A percentile compares a stretch with the other conserved stretches of the same genome.
These are phyloP conservation scores for Butyriboletus appendiculatus DNA, from an alignment of 1,284 basidiomycete species.

Conservation along the genomic window DNA sequence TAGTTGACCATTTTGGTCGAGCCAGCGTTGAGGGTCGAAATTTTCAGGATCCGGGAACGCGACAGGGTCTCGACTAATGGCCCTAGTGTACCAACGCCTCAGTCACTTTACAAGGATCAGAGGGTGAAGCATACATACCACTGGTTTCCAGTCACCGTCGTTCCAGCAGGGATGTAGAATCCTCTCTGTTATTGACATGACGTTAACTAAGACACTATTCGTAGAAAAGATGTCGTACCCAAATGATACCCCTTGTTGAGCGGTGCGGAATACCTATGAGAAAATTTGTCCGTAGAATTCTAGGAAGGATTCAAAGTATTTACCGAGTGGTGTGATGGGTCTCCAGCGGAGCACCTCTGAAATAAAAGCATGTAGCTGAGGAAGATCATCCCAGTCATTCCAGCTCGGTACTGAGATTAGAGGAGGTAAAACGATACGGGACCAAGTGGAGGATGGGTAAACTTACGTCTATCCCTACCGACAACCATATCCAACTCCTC, in stretches of 20 bases:
- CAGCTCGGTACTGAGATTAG: conserved; percentile 41
- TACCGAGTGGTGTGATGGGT: conserved; percentile 55
- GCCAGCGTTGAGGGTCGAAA: conserved; percentile 61
- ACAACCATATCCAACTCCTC: conserved; percentile 61
- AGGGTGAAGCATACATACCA: conserved; percentile 40
- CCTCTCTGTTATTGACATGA: conserved; percentile 38
- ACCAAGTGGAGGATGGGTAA: background rate
- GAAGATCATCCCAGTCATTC: conserved; percentile 50
- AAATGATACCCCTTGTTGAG: conserved; percentile 62
- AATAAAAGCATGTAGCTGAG: conserved; percentile 61
- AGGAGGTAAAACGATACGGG: background rate
- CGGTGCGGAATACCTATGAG: conserved; percentile 52
- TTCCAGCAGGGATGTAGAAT: conserved; percentile 59
- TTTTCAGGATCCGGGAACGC: conserved; percentile 58
- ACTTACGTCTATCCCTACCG: conserved; percentile 52
- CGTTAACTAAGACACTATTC: background rate
- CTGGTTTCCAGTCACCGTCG: conserved; percentile 57
- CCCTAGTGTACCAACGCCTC: conserved; percentile 31
- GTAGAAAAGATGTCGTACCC: conserved; percentile 33
- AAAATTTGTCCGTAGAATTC: background rate
- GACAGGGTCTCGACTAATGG: conserved; percentile 55
- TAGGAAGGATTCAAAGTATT: background rate
- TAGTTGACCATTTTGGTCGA: conserved; percentile 48
- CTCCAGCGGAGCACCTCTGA: conserved; percentile 65
- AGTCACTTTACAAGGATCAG: background rate